A percentile compares a stretch with the other conserved stretches of the same genome.
phyloP scores from a whole-genome alignment of 2,329 filamentous ascomycete species.

The Alternaria ethzedia region DNA sequence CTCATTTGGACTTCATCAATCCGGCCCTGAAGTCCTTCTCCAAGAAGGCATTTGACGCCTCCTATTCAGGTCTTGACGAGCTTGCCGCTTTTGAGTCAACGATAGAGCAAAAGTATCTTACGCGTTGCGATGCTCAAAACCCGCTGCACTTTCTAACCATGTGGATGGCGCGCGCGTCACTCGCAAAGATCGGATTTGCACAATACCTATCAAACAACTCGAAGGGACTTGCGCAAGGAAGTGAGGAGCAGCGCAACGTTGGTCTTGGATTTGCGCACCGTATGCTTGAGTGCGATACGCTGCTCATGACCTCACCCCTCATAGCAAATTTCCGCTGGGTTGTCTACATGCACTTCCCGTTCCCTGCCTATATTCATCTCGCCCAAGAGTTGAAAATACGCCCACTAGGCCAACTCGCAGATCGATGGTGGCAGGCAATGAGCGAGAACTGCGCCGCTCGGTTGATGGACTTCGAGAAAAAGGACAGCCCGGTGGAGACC shows the following conservation, averaged over 20 bases:
- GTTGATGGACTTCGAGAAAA: slow-evolving; percentile 22
- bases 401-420: slow-evolving; percentile 44
- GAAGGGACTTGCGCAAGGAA: slow-evolving; percentile 13
- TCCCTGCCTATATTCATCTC: slow-evolving; percentile 57
- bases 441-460: slow-evolving; percentile 54
- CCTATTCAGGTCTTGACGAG: slow-evolving; percentile 22
- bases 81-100: slow-evolving; percentile 49
- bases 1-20: slow-evolving; percentile 57
- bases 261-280: slow-evolving; percentile 43
- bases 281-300: slow-evolving; percentile 58
- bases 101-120: slow-evolving; percentile 48
- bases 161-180: slow-evolving; percentile 52
- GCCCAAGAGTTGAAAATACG: slow-evolving; percentile 51
- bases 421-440: slow-evolving; percentile 54
- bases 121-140: slow-evolving; percentile 36
- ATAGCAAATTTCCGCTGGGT: slow-evolving; percentile 55
- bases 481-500: slow-evolving; percentile 22
- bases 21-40: slow-evolving; percentile 52
- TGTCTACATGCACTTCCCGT: slow-evolving; percentile 54
- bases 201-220: slow-evolving; percentile 53
- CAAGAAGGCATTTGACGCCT: slow-evolving; percentile 19
- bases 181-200: slow-evolving; percentile 60
- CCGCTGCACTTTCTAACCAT: slow-evolving; percentile 55
- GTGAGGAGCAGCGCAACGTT: slow-evolving; percentile 29
- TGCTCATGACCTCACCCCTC: slow-evolving; percentile 50